Evolutionary conservation across 108 stramenopile genomes (phyloP), one percentile per base, ranked within the genome.

Genomic region (Cylindrotheca fusiformis): DNA sequence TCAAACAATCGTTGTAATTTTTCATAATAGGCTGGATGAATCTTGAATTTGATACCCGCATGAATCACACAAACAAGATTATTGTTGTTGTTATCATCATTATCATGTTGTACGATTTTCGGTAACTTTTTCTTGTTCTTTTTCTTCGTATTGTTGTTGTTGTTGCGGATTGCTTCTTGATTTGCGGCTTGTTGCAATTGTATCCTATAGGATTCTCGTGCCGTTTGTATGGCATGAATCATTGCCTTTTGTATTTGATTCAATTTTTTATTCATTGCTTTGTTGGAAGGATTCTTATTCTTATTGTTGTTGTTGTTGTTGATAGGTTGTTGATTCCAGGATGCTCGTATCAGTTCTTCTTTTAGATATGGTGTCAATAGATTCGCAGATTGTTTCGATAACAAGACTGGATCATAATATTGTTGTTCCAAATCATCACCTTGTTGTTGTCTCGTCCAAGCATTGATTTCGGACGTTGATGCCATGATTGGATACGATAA

Each of bases 1-100:
- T 76, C 67, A 60, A 74, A 87, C 32, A 91, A 48, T 20, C 51
- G 36, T 52, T 82, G 67, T 45, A 91, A 60, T 63, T 91, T 91
- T 50, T 75, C 66, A 50, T 69, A 66, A 63, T 91, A 86, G 17
- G 58, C 48, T n/a, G 69, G 61, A 55, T 87, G 83, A 24, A 91
- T 69, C 51, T 64, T 67, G 25, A 91, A 64, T 4, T 80, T 76
- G 4, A 86, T 58, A 4, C 90, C 90, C n/a, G 74, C 66, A 68
- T 63, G 79, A 3, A 78, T 64, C 26, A 87, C 68, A 48, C 50
- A 33, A 14, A 47, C 46, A 29, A 53, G 52, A 29, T 46, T 32
- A 48, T 12, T 33, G n/a, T n/a, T n/a, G n/a, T n/a, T n/a, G n/a
- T n/a, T n/a, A n/a, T n/a, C n/a, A n/a, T n/a, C n/a, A 36, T 79